Evolutionary conservation across 1,284 basidiomycete species (phyloP).

Genomic region (Thelephora terrestris): DNA sequence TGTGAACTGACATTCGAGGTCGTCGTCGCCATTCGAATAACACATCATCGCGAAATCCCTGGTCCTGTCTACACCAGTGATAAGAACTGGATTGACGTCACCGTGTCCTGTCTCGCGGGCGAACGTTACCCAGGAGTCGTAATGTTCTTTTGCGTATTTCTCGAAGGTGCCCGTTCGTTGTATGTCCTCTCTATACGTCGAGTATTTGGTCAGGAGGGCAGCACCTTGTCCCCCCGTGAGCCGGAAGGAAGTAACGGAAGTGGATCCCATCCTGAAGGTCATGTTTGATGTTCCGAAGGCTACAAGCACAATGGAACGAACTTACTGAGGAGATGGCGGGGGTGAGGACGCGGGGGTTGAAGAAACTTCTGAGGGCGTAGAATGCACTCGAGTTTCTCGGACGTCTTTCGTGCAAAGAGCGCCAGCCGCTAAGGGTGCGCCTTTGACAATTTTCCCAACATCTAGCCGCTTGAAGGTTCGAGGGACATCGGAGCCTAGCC

Average conservation of each 20-base stretch:
- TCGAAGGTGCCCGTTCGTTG: not conserved
- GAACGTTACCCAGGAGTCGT: slow-evolving; percentile 6
- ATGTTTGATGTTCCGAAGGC: too few relatives aligned
- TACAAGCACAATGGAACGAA: too few relatives aligned
- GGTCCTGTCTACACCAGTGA: slow-evolving; percentile 10
- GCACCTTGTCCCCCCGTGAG: slow-evolving; percentile 4
- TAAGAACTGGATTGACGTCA: slow-evolving; percentile 5
- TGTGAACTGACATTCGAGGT: slow-evolving; percentile 3
- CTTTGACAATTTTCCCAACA: not conserved
- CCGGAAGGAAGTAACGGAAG: not conserved
- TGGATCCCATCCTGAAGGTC: too few relatives aligned
- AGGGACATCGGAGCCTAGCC: slow-evolving; percentile 3
- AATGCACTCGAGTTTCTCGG: not conserved
- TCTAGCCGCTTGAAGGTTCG: not conserved
- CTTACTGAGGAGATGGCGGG: too few relatives aligned
- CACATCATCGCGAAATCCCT: slow-evolving; percentile 8
- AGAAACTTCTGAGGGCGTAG: not conserved
- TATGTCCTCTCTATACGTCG: slow-evolving; percentile 2
- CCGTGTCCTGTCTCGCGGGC: slow-evolving; percentile 3
- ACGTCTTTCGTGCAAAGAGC: not conserved
- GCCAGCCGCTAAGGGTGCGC: not conserved
- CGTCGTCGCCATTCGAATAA: slow-evolving; percentile 1
- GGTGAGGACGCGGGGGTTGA: too few relatives aligned
- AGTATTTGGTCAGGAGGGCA: slow-evolving; percentile 3
- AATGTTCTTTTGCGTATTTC: slow-evolving; percentile 5